Evolutionary conservation across 179 eudicot species (phyloP).

Genomic region (Vitellaria paradoxa): DNA sequence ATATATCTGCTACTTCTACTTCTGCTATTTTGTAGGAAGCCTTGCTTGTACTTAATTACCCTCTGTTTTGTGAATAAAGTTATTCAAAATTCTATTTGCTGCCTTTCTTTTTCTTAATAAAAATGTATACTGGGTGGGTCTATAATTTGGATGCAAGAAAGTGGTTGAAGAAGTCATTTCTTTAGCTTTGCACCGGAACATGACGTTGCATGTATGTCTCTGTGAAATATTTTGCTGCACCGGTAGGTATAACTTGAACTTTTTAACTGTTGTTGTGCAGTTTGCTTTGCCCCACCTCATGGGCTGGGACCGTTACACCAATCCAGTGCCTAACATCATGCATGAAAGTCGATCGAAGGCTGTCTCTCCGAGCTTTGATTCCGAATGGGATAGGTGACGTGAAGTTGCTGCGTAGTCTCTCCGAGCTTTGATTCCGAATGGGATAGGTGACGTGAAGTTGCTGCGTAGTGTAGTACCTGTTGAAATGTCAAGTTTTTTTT

Average conservation of each 20-base stretch:
- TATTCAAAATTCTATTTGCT: not conserved
- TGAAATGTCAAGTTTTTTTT: too few relatives aligned
- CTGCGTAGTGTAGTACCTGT: too few relatives aligned
- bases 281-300: slow-evolving; percentile 85
- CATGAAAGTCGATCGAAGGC: slow-evolving; percentile 22
- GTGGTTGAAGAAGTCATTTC: not conserved
- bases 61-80: not conserved
- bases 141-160: not conserved
- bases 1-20: not conserved
- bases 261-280: slow-evolving; percentile 38
- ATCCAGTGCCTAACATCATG: slow-evolving; percentile 23
- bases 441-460: slow-evolving; percentile 43
- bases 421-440: slow-evolving; percentile 48
- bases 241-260: too few relatives aligned
- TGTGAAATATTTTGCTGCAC: not conserved
- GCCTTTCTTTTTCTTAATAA: not conserved
- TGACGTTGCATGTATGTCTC: not conserved
- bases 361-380: slow-evolving; percentile 20
- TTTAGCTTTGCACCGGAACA: not conserved
- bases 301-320: slow-evolving; percentile 77
- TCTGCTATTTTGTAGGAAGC: not conserved
- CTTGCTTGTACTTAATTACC: not conserved
- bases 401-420: not conserved
- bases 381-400: slow-evolving; percentile 72
- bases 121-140: not conserved